A percentile compares a stretch with the other conserved stretches of the same genome.
These are phyloP conservation scores for Colletotrichum incanum DNA, from an alignment of 2,329 filamentous ascomycete genomes.

Conservation along the genomic window DNA sequence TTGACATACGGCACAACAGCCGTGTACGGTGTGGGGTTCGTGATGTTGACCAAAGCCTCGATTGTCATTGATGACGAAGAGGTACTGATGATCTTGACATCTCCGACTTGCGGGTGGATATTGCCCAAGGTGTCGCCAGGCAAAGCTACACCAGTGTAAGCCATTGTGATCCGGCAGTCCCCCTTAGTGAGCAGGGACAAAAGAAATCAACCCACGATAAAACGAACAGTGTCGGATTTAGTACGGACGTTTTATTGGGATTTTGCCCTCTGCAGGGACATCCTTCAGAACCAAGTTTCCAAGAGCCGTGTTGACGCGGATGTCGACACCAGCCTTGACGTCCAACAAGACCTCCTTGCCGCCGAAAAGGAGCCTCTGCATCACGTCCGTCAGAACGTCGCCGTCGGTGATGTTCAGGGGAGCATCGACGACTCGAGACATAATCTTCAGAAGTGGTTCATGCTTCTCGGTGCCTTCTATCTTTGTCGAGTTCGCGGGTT, in stretches of 20 bases:
- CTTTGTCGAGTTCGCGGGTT: conserved; percentile 85
- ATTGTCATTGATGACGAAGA: conserved; percentile 80
- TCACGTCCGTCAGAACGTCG: conserved; percentile 83
- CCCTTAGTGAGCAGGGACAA: conserved; percentile 34
- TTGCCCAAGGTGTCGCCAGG: conserved; percentile 66
- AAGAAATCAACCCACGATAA: conserved; percentile 45
- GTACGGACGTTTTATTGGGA: conserved; percentile 95
- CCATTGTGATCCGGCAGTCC: conserved; percentile 18
- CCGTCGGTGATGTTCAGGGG: conserved; percentile 88
- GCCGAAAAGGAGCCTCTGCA: conserved; percentile 86
- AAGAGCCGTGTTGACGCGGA: conserved; percentile 85
- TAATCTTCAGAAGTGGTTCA: conserved; percentile 78
- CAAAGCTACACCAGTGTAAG: conserved; percentile 68
- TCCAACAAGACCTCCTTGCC: conserved; percentile 78
- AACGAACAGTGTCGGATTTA: conserved; percentile 65
- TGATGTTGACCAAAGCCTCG: conserved; percentile 83
- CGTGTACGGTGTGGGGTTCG: conserved; percentile 91
- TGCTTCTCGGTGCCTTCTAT: conserved; percentile 71
- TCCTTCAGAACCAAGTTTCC: conserved; percentile 86
- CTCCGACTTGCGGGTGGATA: conserved; percentile 76
- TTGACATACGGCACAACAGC: conserved; percentile 86
- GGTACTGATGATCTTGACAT: conserved; percentile 81
- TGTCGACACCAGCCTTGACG: conserved; percentile 86
- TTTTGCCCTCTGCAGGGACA: conserved; percentile 87
- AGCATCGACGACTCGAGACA: conserved; percentile 82